Evolutionary conservation across 1,284 basidiomycete species (phyloP), one percentile per base, ranked within the genome.

Genomic region (Trichosporon sp.): DNA sequence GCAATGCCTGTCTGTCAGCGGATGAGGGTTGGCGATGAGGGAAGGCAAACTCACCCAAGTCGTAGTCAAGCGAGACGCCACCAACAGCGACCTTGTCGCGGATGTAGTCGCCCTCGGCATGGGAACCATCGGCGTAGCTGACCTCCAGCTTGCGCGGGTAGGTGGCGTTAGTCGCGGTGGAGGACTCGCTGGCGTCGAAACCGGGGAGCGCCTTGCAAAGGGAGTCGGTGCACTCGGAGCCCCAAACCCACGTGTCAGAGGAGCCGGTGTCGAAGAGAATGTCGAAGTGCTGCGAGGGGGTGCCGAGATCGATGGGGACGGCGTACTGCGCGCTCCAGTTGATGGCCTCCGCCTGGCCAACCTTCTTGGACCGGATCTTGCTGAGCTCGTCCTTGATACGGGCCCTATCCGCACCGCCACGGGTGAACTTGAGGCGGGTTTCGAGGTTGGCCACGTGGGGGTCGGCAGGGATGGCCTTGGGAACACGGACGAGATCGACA

Each of bases 231-330:
- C 54, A 59, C 21, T 26, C 10, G 10, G 54, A 12, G 21, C 21
- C 54, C 54, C 54, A 82, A 43, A 88, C 76, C 84, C 83, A 84
- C 1, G 88, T 79, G 81, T 89, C 88, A 54, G 87, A 85, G 16
- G 88, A 88, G 46, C 88, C 88, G 26, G 88, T 88, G 79, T 89
- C 88, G 65, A 89, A 82, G 56, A 88, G 84, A 59, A 89, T 85
- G 70, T 86, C 84, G 77, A 89, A 87, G 43, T 78, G 70, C 78
- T 89, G 88, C 1, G 79, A 76, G 11, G 84, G 84, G 4, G 82
- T 84, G 38, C 87, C 65, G 7, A 43, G 43, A 2, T 74, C 69
- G 0, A 81, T 76, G 12, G 73, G 68, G 8, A 78, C 80, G 21
- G 78, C 77, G 66, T 81, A 82, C 26, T 76, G 76, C n/a, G 78